Percentiles rank a stretch among this genome's conserved stretches.
Evolutionary conservation across 1,139 yeast genomes (phyloP).

Genomic region (Yamadazyma dushanensis): DNA sequence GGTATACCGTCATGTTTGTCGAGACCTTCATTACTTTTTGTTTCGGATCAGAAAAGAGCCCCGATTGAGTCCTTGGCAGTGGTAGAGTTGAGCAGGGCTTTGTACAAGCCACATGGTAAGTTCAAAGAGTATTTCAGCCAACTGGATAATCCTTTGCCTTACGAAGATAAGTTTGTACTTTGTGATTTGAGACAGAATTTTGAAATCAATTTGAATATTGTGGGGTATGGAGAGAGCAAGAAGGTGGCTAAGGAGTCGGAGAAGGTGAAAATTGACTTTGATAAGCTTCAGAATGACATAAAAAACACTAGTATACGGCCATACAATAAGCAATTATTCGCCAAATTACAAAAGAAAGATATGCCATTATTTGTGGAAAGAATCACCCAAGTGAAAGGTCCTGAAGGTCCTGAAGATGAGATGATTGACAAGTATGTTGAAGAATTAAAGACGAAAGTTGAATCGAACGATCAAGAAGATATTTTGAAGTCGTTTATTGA

Average conservation of each 20-base stretch:
- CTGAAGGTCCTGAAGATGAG: neutral
- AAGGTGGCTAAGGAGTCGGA: constrained; percentile 6
- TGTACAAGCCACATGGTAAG: constrained; percentile 7
- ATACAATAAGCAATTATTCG: constrained; percentile 11
- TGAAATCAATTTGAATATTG: constrained; percentile 11
- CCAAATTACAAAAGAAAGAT: constrained; percentile 13
- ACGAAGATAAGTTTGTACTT: constrained; percentile 33
- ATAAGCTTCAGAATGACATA: constrained; percentile 3
- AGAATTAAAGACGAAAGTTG: neutral
- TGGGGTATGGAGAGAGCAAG: constrained; percentile 8
- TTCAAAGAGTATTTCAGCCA: constrained; percentile 3
- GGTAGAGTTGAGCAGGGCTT: constrained; percentile 11
- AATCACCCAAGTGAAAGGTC: constrained; percentile 5
- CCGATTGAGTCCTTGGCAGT: constrained; percentile 14
- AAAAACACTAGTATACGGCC: constrained; percentile 8
- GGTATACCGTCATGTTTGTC: constrained; percentile 33
- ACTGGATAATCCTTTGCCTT: neutral
- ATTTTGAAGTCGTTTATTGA: constrained; percentile 14
- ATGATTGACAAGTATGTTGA: constrained; percentile 6
- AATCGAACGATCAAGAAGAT: constrained; percentile 3
- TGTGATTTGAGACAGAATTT: constrained; percentile 16
- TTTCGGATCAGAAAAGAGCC: constrained; percentile 10
- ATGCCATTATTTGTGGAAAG: constrained; percentile 12
- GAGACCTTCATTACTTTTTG: constrained; percentile 15
- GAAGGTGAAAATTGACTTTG: constrained; percentile 9